Conservation (phyloP, 2,329 filamentous ascomycete species). For the Esteya vermicola region DNA sequence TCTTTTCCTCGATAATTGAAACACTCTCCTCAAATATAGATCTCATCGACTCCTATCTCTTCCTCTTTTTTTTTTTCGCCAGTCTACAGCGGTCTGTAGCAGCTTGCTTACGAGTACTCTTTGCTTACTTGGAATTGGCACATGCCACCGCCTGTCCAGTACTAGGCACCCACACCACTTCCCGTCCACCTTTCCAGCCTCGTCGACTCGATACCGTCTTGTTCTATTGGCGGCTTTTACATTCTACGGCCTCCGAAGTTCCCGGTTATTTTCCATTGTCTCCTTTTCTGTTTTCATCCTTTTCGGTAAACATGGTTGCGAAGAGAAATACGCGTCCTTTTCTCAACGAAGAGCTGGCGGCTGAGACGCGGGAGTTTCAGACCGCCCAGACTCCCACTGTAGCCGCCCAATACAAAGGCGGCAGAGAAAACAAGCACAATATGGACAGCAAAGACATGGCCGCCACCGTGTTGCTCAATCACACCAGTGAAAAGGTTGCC, state of each 20-base stretch:
- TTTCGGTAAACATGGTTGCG: conserved; percentile 6
- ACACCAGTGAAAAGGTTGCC: too few species aligned
- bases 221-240: neutral
- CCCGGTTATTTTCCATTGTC: too few species aligned
- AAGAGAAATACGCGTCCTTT: conserved; percentile 10
- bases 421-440: too few species aligned
- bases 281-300: neutral
- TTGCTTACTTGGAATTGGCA: neutral
- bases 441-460: too few species aligned
- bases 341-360: conserved; percentile 9
- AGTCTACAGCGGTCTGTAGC: neutral
- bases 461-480: too few species aligned
- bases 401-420: too few species aligned
- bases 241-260: neutral
- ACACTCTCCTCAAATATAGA: too few species aligned
- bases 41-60: neutral
- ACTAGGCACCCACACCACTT: too few species aligned
- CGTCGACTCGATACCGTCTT: neutral
- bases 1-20: too few species aligned
- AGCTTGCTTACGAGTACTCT: neutral
- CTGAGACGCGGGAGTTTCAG: conserved; percentile 6
- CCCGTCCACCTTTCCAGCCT: neutral
- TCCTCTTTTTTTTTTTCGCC: neutral
- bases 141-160: neutral
- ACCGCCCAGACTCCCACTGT: too few species aligned